Percentiles rank a stretch among this genome's conserved stretches.
phyloP scores from a whole-genome alignment of 192 early-diverging fungal genomes.

The Coemansia reversa region DNA sequence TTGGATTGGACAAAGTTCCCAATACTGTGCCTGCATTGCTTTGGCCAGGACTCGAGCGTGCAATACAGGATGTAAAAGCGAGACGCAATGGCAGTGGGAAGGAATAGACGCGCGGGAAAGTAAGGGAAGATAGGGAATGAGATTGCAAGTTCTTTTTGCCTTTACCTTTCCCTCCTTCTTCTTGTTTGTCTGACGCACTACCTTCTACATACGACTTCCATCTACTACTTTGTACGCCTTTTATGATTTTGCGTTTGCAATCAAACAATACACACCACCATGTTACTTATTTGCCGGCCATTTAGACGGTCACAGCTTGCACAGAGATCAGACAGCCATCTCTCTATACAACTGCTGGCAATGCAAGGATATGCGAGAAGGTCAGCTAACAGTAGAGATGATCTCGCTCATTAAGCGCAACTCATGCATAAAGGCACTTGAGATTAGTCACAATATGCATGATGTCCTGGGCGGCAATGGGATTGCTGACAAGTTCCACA shows the following conservation, averaged over 20 bases:
- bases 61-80: conserved; percentile 9
- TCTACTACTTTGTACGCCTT: not conserved
- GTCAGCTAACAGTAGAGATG: conserved; percentile 87
- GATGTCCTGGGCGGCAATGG: conserved; percentile 97
- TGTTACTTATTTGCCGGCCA: not conserved
- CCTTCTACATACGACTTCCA: not conserved
- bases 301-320: not conserved
- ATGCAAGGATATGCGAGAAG: conserved; percentile 46
- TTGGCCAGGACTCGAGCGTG: conserved; percentile 23
- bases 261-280: conserved; percentile 2
- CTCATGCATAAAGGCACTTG: conserved; percentile 89
- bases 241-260: not conserved
- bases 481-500: conserved; percentile 93
- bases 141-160: not conserved
- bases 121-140: not conserved
- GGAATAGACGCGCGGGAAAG: not conserved
- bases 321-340: not conserved
- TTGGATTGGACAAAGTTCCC: conserved; percentile 20
- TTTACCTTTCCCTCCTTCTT: not conserved
- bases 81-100: conserved; percentile 1
- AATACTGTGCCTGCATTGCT: conserved; percentile 21
- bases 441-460: conserved; percentile 84
- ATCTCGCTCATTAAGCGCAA: conserved; percentile 96
- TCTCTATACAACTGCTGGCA: not conserved
- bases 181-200: not conserved